Base-by-base conservation (phyloP, 2,329 filamentous ascomycete genomes). In the Paraphoma sp. region DNA sequence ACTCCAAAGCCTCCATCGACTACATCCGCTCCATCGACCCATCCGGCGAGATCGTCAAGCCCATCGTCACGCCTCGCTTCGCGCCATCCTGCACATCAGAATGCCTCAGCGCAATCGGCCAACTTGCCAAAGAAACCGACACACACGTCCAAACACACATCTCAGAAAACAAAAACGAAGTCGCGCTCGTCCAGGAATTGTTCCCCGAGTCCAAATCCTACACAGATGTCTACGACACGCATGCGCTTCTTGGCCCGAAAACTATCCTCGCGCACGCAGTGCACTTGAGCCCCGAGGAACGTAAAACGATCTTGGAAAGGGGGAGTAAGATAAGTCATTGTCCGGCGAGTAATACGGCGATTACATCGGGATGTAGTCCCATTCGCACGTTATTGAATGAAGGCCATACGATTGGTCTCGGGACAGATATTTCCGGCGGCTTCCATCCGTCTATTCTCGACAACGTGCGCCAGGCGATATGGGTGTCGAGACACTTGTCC, bases 391-490 rank as follows among this genome's bases (percentile, higher is more conserved):
- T 97, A 65, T 82, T 97, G 50, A 84, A 92, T 18, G 83, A 84
- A 50, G 92, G 91, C 0, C 83, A 98, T 45, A 87, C 86, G 0
- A 87, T 97, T 6, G 94, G 95, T 0, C 79, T 99, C 0, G 95
- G 95, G 0, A 98, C 94, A 0, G 95, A 99, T 75, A 87, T 98
- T 55, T 91, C 87, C 66, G 95, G 94, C 2, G 95, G 95, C 0
- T 97, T 94, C 74, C 91, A 87, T 53, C 84, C 91, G 0, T 91
- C 87, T 58, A 85, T 98, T 9, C 84, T 98, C 0, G 91, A 95
- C 63, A 88, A 92, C n/a, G 91, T 89, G 43, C 80, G 93, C 12
- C 91, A 95, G 70, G 92, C 94, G 0, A 85, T 87, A 48, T 83
- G 97, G 59, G 91, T 94, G 1, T 92, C 88, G 62, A 81, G 93